Evolutionary conservation across 225 moss, liverwort and hornwort genomes (phyloP).

Genomic region (Anthoceros angustus): DNA sequence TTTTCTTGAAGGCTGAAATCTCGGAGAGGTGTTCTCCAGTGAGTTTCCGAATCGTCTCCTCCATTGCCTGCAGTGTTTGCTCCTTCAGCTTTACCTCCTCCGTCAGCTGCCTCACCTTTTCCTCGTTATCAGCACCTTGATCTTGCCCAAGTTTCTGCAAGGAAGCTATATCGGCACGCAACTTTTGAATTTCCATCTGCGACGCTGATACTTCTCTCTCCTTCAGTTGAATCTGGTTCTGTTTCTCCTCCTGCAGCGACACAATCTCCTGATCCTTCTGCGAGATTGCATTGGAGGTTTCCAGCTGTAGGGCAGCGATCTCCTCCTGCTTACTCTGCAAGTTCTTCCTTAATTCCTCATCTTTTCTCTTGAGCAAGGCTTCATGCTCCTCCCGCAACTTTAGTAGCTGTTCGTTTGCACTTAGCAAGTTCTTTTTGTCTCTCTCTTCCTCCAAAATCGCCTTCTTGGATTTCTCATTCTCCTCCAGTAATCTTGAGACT

Average conservation of each 20-base stretch:
- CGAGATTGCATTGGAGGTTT: too few relatives aligned
- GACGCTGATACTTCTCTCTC: not conserved
- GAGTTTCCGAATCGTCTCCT: not conserved
- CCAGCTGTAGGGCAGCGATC: not conserved
- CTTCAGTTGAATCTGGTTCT: not conserved
- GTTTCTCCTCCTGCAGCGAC: not conserved
- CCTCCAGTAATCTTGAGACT: not conserved
- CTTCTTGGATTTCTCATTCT: not conserved
- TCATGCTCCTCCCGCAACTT: not conserved
- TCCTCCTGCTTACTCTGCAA: not conserved
- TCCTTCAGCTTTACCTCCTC: not conserved
- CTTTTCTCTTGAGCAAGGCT: not conserved
- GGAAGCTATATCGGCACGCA: not conserved
- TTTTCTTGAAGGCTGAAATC: not conserved
- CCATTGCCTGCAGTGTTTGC: not conserved
- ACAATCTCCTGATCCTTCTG: not conserved
- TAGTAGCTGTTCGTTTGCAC: not conserved
- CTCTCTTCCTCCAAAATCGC: not conserved
- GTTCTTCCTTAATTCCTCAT: not conserved
- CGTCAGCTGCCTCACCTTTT: not conserved
- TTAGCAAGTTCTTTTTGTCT: not conserved
- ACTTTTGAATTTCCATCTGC: not conserved
- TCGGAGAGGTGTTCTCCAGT: not conserved
- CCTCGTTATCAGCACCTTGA: not conserved
- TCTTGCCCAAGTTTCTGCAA: not conserved